phyloP scores from a whole-genome alignment of 164 flowering plant genomes.

The Saururus chinensis region DNA sequence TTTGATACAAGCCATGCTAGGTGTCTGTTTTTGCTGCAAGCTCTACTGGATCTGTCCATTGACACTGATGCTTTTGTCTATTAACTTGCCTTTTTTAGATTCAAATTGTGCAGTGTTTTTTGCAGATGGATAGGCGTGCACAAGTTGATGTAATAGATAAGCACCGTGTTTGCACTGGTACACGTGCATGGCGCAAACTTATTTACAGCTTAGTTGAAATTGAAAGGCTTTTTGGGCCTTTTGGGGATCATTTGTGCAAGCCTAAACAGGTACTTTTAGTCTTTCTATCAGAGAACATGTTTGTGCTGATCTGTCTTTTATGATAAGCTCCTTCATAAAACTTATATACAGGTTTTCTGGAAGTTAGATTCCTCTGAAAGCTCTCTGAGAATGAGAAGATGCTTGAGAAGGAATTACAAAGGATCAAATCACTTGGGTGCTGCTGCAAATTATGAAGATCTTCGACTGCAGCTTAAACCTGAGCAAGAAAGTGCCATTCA shows the following conservation, averaged over 20 bases:
- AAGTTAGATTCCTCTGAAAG: constrained; percentile 89
- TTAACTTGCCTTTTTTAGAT: background rate
- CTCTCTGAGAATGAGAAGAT: constrained; percentile 86
- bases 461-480: constrained; percentile 17
- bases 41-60: too few relatives aligned
- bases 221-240: constrained; percentile 76
- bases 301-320: background rate
- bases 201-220: constrained; percentile 70
- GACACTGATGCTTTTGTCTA: too few relatives aligned
- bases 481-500: constrained; percentile 25
- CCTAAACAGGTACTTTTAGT: constrained; percentile 46
- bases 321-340: too few relatives aligned
- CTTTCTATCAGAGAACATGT: background rate
- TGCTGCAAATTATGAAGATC: constrained; percentile 80
- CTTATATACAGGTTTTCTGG: constrained; percentile 64
- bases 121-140: constrained; percentile 80
- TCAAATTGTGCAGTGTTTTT: background rate
- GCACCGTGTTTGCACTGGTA: constrained; percentile 49
- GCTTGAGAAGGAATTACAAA: constrained; percentile 62
- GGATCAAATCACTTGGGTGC: constrained; percentile 90
- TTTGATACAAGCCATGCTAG: too few relatives aligned
- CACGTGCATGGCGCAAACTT: constrained; percentile 89
- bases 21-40: too few relatives aligned
- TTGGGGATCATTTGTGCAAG: constrained; percentile 35
- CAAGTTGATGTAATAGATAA: constrained; percentile 58